Evolutionary conservation across 305 asterid species (phyloP), one percentile per base, ranked within the genome.

Genomic region (Fraxinus nigra): DNA sequence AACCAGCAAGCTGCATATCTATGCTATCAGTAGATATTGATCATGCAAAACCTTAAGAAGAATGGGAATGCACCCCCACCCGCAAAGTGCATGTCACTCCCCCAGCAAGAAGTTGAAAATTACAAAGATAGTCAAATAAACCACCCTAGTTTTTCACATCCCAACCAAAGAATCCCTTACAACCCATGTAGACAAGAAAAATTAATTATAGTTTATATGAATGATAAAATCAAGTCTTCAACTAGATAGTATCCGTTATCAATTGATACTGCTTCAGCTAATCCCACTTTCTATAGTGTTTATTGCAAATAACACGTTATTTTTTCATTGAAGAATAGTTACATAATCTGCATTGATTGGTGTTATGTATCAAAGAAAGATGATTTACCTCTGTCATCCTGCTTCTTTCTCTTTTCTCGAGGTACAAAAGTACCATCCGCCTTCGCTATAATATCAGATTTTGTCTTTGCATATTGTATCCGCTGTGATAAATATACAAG

Each of bases 381-480:
- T 48, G 84, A 1, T 80, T 81, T 85, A 93, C 99, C 99, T 92
- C 85, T 91, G 77, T 96, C 99, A 26, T 96, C 98, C 3, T 90
- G 97, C 94, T 91, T 96, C 96, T 92, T 96, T 82, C 91, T 91
- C 81, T 93, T 96, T 79, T 93, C 99, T 83, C 99, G 91, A 79
- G 99, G 98, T 30, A 91, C 92, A 80, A 96, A 96, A 38, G 98
- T 94, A 37, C 99, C 98, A 88, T 94, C 98, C 1, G 98, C 92
- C 90, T 96, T 96, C 0, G 98, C 94, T 84, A 93, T 79, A 85
- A 93, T 43, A 89, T 96, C 98, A 2, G 98, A 96, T 90, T 94
- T 96, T 13, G 99, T 90, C 90, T 94, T 94, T 3, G 99, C 98
- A 85, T 94, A 96, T 80, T 96, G 98, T 87, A 96, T 96, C 84